Percentiles rank a stretch among this genome's conserved stretches.
phyloP scores from a whole-genome alignment of 139 green algal species.

The Chlamydomonas asymmetrica region DNA sequence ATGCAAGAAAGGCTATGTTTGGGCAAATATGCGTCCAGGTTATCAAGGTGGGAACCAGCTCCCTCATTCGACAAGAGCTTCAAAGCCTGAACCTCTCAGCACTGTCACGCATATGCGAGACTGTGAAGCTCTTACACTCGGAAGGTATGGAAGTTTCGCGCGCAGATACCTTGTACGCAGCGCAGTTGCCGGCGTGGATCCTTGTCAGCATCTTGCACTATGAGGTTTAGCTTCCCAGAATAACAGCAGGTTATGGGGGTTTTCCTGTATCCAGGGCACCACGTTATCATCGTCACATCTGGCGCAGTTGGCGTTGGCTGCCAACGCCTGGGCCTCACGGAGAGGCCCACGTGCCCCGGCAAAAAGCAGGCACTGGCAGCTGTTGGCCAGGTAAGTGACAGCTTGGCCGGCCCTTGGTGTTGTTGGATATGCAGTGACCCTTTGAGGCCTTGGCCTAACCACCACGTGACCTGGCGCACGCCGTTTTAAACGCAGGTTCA shows the following conservation, averaged over 20 bases:
- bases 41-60: conserved; percentile 90
- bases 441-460: conserved; percentile 70
- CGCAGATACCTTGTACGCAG: too few species aligned
- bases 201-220: too few species aligned
- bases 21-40: too few species aligned
- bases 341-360: conserved; percentile 62
- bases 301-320: conserved; percentile 90
- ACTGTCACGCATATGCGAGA: conserved; percentile 78
- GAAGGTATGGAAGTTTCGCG: too few species aligned
- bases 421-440: too few species aligned
- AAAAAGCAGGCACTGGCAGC: conserved; percentile 88
- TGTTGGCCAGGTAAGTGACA: conserved; percentile 85
- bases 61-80: conserved; percentile 71
- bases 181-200: too few species aligned
- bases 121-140: conserved; percentile 52
- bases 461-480: conserved; percentile 77
- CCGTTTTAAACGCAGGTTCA: conserved; percentile 39
- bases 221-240: too few species aligned
- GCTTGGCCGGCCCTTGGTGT: too few species aligned
- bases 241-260: too few species aligned
- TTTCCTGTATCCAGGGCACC: conserved; percentile 72
- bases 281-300: conserved; percentile 86
- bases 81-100: conserved; percentile 75
- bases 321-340: conserved; percentile 70
- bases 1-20: too few species aligned